Conservation (phyloP, 2,329 filamentous ascomycete genomes). For the Diaporthe citri region DNA sequence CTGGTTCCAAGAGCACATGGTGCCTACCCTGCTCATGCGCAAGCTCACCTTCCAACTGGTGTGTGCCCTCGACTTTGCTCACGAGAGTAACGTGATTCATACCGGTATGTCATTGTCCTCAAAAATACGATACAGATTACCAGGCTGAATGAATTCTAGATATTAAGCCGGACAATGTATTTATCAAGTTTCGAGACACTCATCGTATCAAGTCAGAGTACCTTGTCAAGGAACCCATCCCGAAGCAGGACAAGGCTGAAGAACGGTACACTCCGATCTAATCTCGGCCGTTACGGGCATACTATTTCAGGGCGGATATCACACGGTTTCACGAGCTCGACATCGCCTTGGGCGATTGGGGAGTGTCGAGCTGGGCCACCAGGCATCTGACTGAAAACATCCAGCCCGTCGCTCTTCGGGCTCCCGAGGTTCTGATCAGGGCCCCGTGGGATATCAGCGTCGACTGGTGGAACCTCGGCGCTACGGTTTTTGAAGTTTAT, state of each 20-base stretch:
- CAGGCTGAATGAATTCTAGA: slow-evolving; percentile 34
- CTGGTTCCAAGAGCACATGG: slow-evolving; percentile 36
- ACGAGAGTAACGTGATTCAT: slow-evolving; percentile 44
- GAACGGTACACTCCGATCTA: background rate
- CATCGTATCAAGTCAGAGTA: slow-evolving; percentile 42
- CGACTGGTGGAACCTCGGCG: slow-evolving; percentile 45
- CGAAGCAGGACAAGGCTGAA: slow-evolving; percentile 12
- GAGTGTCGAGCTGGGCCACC: slow-evolving; percentile 41
- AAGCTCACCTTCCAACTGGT: slow-evolving; percentile 44
- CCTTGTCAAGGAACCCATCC: slow-evolving; percentile 24
- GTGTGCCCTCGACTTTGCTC: slow-evolving; percentile 45
- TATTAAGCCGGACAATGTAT: slow-evolving; percentile 45
- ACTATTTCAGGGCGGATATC: slow-evolving; percentile 30
- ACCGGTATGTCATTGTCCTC: slow-evolving; percentile 32
- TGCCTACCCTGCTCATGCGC: slow-evolving; percentile 43
- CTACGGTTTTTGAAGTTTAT: slow-evolving; percentile 40
- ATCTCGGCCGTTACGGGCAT: background rate
- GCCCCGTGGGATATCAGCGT: slow-evolving; percentile 43
- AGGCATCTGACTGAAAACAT: slow-evolving; percentile 42
- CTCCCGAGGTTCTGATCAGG: slow-evolving; percentile 45
- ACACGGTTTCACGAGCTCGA: slow-evolving; percentile 35
- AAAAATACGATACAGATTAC: background rate
- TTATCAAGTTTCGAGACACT: slow-evolving; percentile 42
- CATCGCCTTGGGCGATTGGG: slow-evolving; percentile 45
- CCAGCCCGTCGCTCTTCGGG: slow-evolving; percentile 45